Conservation (phyloP, 495 filamentous ascomycete species). For the Tuber melanosporum region DNA sequence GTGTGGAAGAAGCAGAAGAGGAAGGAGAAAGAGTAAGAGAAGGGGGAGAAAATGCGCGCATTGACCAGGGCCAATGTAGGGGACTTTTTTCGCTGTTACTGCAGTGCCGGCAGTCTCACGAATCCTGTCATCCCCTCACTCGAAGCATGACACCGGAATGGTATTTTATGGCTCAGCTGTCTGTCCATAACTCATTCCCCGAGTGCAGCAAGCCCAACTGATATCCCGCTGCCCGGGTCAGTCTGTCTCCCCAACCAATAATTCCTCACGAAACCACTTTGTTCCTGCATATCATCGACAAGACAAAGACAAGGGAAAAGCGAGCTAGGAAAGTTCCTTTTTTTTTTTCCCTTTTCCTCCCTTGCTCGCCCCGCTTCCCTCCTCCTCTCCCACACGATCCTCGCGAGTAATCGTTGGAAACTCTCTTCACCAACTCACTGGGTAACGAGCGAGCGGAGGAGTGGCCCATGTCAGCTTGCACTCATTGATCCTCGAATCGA, state of each 20-base stretch:
- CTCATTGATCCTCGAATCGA: not conserved
- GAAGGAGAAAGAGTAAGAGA: not conserved
- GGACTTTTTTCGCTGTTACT: not conserved
- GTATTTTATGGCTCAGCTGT: not conserved
- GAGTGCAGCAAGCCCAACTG: not conserved
- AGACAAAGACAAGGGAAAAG: not conserved
- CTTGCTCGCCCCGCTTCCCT: no score
- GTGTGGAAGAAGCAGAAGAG: not conserved
- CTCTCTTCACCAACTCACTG: not conserved
- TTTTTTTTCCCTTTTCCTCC: not conserved
- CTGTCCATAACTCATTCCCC: no score
- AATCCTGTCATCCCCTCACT: not conserved
- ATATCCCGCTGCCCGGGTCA: not conserved
- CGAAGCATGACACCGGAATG: no score
- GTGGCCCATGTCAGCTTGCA: not conserved
- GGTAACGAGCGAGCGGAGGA: not conserved
- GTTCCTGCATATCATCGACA: slow-evolving; percentile 2
- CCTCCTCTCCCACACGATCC: no score
- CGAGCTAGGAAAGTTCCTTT: not conserved
- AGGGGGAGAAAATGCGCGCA: not conserved
- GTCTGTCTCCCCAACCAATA: not conserved
- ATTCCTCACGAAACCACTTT: not conserved
- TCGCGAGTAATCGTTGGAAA: not conserved
- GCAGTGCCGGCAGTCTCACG: not conserved
- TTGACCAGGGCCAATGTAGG: not conserved